Evolutionary conservation across 2,329 filamentous ascomycete species (phyloP).

Genomic region (Triangularia verruculosa): DNA sequence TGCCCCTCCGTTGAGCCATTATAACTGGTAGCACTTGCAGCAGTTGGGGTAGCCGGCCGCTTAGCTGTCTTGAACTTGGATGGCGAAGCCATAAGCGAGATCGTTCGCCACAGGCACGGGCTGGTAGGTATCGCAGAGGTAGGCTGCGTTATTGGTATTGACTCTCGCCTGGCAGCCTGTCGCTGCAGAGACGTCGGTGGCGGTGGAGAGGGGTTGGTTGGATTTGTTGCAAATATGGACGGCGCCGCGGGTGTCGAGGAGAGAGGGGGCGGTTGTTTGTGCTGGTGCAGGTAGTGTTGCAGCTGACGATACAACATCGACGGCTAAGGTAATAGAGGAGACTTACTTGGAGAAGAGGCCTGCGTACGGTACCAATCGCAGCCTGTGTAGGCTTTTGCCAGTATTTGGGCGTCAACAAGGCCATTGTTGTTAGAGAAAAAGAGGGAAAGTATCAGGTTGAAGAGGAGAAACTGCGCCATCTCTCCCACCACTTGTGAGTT

Average conservation of each 20-base stretch:
- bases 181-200: slow-evolving; percentile 12
- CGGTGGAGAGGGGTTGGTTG: slow-evolving; percentile 27
- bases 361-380: slow-evolving; percentile 23
- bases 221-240: slow-evolving; percentile 29
- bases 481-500: too few relatives aligned
- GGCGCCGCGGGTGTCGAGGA: slow-evolving; percentile 19
- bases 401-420: slow-evolving; percentile 9
- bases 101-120: slow-evolving; percentile 24
- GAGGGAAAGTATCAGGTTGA: neutral
- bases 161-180: neutral
- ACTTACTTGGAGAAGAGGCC: neutral
- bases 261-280: slow-evolving; percentile 12
- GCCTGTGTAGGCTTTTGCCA: slow-evolving; percentile 22
- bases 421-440: neutral
- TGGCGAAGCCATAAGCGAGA: slow-evolving; percentile 26
- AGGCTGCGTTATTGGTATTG: slow-evolving; percentile 12
- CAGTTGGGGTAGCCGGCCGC: slow-evolving; percentile 23
- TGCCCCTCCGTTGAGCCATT: slow-evolving; percentile 23
- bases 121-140: slow-evolving; percentile 25
- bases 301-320: too few relatives aligned
- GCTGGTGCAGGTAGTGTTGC: slow-evolving; percentile 25
- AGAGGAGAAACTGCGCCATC: neutral
- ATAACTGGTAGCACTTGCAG: slow-evolving; percentile 28
- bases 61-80: slow-evolving; percentile 22
- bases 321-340: neutral